These are phyloP conservation scores for Jatropha podagrica DNA, from an alignment of 441 rosid genomes.

Conservation along the genomic window DNA sequence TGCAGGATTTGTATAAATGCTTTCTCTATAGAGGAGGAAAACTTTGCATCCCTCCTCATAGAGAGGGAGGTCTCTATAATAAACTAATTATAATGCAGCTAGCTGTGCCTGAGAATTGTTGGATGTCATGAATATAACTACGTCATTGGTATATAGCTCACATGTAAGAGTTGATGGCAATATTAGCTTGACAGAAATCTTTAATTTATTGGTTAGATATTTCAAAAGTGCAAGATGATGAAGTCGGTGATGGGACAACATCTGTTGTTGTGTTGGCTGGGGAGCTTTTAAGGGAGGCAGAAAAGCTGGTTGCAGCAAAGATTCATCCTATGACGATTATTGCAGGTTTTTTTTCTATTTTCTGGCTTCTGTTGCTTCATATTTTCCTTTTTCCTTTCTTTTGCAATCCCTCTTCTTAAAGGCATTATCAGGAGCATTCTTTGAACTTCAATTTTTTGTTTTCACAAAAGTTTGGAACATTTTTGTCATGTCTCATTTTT, in stretches of 20 bases:
- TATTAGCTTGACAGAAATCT: slow-evolving; percentile 10
- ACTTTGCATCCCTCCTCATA: background rate
- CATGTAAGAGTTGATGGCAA: slow-evolving; percentile 2
- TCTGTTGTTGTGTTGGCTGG: slow-evolving; percentile 99
- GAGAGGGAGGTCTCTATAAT: background rate
- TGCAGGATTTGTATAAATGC: background rate
- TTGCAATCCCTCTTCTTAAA: too few relatives aligned
- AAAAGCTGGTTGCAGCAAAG: slow-evolving; percentile 84
- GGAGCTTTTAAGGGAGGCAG: slow-evolving; percentile 97
- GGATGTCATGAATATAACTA: background rate
- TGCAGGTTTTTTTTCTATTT: slow-evolving; percentile 48
- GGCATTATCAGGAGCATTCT: background rate
- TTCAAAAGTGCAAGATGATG: slow-evolving; percentile 99
- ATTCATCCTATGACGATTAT: slow-evolving; percentile 98
- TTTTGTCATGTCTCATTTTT: background rate
- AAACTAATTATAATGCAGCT: background rate
- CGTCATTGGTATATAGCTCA: background rate
- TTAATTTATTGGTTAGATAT: slow-evolving; percentile 57
- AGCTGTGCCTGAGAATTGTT: background rate
- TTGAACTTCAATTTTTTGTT: background rate
- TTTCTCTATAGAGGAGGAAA: background rate
- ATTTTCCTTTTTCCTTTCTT: background rate
- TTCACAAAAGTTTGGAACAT: background rate
- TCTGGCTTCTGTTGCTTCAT: slow-evolving; percentile 5
- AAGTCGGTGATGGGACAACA: slow-evolving; percentile 99